These are phyloP conservation scores for Tricladium varicosporioides DNA, from an alignment of 2,329 filamentous ascomycete species.

Conservation along the genomic window DNA sequence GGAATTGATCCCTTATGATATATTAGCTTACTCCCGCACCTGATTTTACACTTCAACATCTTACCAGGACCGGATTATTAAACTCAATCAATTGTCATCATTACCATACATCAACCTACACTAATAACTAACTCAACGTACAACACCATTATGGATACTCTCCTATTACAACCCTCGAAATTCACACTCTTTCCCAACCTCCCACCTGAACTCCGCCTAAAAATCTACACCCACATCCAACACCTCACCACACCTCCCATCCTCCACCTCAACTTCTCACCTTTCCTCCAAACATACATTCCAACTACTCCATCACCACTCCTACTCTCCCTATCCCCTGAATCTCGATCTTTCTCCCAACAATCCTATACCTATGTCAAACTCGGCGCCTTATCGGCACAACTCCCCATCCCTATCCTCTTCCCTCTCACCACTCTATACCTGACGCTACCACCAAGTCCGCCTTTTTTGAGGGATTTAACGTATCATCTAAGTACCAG, in stretches of 20 bases:
- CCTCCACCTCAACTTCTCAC: slow-evolving; percentile 25
- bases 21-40: too few species aligned
- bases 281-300: slow-evolving; percentile 15
- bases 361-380: slow-evolving; percentile 7
- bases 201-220: slow-evolving; percentile 27
- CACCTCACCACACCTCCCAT: slow-evolving; percentile 17
- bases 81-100: background rate
- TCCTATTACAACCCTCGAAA: background rate
- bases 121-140: background rate
- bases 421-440: slow-evolving; percentile 22
- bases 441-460: slow-evolving; percentile 20
- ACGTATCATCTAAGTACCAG: slow-evolving; percentile 26
- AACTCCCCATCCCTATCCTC: slow-evolving; percentile 19
- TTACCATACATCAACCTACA: background rate
- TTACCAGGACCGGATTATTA: too few species aligned
- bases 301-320: slow-evolving; percentile 23
- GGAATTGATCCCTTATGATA: background rate
- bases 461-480: slow-evolving; percentile 18
- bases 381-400: slow-evolving; percentile 6
- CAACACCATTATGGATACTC: background rate
- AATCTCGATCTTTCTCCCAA: slow-evolving; percentile 19
- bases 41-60: too few species aligned
- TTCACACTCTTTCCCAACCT: slow-evolving; percentile 26
- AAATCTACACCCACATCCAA: slow-evolving; percentile 23
- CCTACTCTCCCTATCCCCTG: slow-evolving; percentile 20